A percentile compares a stretch with the other conserved stretches of the same genome.
phyloP scores from a whole-genome alignment of 768 basidiomycete genomes.

The Rhodotorula paludigena region DNA sequence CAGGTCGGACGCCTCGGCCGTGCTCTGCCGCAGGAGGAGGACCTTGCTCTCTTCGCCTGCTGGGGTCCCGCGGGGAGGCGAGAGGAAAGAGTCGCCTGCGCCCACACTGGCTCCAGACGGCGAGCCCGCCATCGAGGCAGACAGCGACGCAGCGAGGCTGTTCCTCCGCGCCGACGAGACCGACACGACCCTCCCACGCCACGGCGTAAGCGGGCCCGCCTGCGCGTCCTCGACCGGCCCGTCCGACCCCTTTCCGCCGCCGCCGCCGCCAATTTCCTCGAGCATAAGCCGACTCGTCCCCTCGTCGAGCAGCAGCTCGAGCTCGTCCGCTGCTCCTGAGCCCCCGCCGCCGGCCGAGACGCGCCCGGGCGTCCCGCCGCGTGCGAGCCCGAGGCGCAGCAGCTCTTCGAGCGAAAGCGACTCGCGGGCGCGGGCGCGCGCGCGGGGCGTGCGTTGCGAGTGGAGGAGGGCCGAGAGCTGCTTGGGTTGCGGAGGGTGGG shows the following conservation, averaged over 20 bases:
- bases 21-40: constrained; percentile 8
- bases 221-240: not conserved
- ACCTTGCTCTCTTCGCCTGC: not conserved
- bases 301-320: constrained; percentile 13
- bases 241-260: not conserved
- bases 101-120: not conserved
- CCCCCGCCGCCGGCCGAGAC: not conserved
- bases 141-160: not conserved
- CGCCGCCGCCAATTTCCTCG: constrained; percentile 7
- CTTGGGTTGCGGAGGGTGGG: not conserved
- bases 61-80: not conserved
- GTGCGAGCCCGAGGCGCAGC: constrained; percentile 1
- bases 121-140: not conserved
- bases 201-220: constrained; percentile 5
- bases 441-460: no score
- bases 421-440: not conserved
- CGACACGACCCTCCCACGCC: constrained; percentile 8
- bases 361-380: not conserved
- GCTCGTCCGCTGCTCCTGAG: not conserved
- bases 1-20: constrained; percentile 1
- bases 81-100: not conserved
- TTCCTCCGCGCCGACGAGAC: not conserved
- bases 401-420: constrained; percentile 14
- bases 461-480: constrained; percentile 5
- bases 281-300: constrained; percentile 3